Evolutionary conservation across 768 basidiomycete genomes (phyloP), one percentile per base, ranked within the genome.

Genomic region (Kwoniella sp.): DNA sequence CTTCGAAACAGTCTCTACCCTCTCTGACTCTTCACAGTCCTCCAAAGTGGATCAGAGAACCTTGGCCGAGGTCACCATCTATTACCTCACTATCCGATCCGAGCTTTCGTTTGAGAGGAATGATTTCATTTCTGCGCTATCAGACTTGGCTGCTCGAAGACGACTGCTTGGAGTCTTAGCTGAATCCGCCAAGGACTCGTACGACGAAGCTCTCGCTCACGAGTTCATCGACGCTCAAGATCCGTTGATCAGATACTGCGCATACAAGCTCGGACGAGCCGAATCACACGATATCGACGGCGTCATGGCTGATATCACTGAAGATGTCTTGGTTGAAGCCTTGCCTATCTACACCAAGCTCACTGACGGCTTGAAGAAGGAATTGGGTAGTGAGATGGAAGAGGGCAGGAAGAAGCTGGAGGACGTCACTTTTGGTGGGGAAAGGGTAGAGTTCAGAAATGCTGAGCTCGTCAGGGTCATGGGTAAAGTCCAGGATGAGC

Each of bases 391-490:
- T 56, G 84, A 84, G 51, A 81, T 85, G 49, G 73, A 84, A 58
- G 79, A 82, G 63, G 83, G 68, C 26, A 84, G 83, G 74, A 85
- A 84, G 76, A 86, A 83, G 76, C 82, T 95, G 60, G 82, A 81
- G 55, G 80, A 84, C 55, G 80, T 92, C 36, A 67, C 82, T 1
- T 96, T 92, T 91, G 92, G 92, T 65, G 91, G 86, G 5, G 85
- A 88, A 69, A 85, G 86, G 0, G 86, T 98, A 6, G 91, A 92
- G 19, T 84, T 96, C 49, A 85, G 94, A 58, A 92, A 89, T 72
- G 91, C 92, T 0, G 93, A 98, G 79, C 82, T 97, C 61, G 94
- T 96, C 51, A 90, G 89, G 72, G 90, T 90, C 29, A 81, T 96
- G 59, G 80, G 91, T 67, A 89, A 86, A 68, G 88, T 95, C 2